A percentile compares a stretch with the other conserved stretches of the same genome.
phyloP scores from a whole-genome alignment of 2,329 filamentous ascomycete species.

The Didymella glomerata region DNA sequence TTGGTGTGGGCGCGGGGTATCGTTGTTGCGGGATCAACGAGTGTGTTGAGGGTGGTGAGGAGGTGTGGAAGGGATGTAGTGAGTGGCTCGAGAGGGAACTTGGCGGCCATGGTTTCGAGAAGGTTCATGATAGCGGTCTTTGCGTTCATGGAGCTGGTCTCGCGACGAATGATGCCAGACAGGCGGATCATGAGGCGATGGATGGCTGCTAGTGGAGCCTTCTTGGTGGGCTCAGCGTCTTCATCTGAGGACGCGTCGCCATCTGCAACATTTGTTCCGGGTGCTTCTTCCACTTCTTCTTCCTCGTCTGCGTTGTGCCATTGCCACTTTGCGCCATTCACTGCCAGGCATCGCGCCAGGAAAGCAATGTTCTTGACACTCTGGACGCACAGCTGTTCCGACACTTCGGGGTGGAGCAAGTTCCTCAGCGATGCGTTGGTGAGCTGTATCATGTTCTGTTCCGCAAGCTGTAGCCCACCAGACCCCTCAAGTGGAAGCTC shows the following conservation, averaged over 20 bases:
- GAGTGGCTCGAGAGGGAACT: slow-evolving; percentile 66
- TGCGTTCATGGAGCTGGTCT: slow-evolving; percentile 69
- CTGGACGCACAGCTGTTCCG: slow-evolving; percentile 79
- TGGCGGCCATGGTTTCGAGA: slow-evolving; percentile 72
- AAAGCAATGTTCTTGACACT: slow-evolving; percentile 84
- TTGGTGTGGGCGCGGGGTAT: slow-evolving; percentile 73
- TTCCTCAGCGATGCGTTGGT: slow-evolving; percentile 65
- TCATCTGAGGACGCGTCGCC: slow-evolving; percentile 43
- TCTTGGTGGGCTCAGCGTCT: slow-evolving; percentile 41
- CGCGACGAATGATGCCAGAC: slow-evolving; percentile 77
- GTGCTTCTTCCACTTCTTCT: slow-evolving; percentile 52
- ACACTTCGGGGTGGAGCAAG: slow-evolving; percentile 70
- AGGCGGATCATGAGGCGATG: slow-evolving; percentile 81
- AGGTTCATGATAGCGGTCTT: slow-evolving; percentile 81
- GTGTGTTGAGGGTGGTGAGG: slow-evolving; percentile 76
- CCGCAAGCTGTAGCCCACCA: slow-evolving; percentile 72
- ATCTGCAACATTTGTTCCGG: slow-evolving; percentile 53
- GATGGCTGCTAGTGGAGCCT: slow-evolving; percentile 60
- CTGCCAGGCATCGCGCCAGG: slow-evolving; percentile 71
- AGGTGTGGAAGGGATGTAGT: slow-evolving; percentile 69
- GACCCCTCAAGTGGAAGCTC: slow-evolving; percentile 72
- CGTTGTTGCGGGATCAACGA: slow-evolving; percentile 81
- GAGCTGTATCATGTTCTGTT: slow-evolving; percentile 68
- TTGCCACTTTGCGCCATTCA: slow-evolving; percentile 63
- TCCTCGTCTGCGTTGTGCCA: slow-evolving; percentile 56